phyloP scores from a whole-genome alignment of 2,329 filamentous ascomycete species.

The Aaosphaeria pasadenensis region DNA sequence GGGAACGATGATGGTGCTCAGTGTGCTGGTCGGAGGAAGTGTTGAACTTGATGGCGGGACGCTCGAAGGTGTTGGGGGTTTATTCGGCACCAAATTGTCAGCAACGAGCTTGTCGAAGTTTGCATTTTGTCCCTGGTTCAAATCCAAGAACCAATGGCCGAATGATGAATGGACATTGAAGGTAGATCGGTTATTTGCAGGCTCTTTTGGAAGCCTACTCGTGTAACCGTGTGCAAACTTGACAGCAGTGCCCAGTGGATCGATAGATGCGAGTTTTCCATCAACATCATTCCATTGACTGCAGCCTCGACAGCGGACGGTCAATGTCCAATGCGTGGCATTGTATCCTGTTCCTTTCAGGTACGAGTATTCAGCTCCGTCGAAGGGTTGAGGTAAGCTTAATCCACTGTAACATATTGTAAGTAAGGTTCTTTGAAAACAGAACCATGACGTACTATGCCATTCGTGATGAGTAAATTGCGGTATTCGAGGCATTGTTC shows the following conservation, averaged over 20 bases:
- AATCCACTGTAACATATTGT: conserved; percentile 16
- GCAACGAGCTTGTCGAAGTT: conserved; percentile 22
- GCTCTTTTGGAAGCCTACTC: conserved; percentile 15
- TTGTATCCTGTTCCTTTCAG: conserved; percentile 31
- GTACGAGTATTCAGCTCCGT: conserved; percentile 24
- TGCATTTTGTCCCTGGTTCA: conserved; percentile 19
- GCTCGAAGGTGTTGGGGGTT: conserved; percentile 13
- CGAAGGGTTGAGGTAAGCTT: conserved; percentile 25
- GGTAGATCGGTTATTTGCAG: conserved; percentile 27
- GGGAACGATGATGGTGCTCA: conserved; percentile 9
- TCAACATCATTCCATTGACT: conserved; percentile 27
- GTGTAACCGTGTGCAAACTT: conserved; percentile 25
- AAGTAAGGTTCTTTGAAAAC: conserved; percentile 1
- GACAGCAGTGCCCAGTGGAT: conserved; percentile 10
- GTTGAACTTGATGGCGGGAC: conserved; percentile 7
- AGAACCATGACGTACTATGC: conserved; percentile 39
- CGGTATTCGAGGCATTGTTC: conserved; percentile 37
- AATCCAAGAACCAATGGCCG: conserved; percentile 24
- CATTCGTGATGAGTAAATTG: conserved; percentile 43
- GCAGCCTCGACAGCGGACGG: conserved; percentile 28
- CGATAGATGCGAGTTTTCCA: conserved; percentile 15
- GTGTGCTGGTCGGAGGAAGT: conserved; percentile 9
- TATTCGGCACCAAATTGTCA: conserved; percentile 16
- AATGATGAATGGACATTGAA: conserved; percentile 29
- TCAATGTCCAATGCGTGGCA: conserved; percentile 29